A percentile compares a stretch with the other conserved stretches of the same genome.
Conservation (phyloP, 768 basidiomycete genomes). For the Rhizopogon vinicolor region DNA sequence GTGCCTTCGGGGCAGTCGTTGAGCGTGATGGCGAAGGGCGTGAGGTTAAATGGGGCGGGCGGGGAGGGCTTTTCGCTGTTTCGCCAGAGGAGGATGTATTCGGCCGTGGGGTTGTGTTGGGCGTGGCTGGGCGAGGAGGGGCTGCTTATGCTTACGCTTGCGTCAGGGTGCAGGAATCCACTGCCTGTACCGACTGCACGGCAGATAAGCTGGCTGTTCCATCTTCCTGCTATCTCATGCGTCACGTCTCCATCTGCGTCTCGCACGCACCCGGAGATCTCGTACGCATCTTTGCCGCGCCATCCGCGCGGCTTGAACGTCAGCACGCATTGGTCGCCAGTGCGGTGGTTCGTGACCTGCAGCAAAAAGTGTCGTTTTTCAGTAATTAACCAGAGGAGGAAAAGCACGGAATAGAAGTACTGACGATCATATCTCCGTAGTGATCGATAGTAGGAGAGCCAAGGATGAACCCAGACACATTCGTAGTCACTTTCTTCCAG, state of each 20-base stretch:
- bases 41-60: slow-evolving; percentile 85
- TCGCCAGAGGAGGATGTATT: slow-evolving; percentile 87
- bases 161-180: slow-evolving; percentile 70
- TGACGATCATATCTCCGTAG: slow-evolving; percentile 90
- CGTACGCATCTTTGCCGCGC: slow-evolving; percentile 87
- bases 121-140: slow-evolving; percentile 29
- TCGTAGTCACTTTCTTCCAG: slow-evolving; percentile 94
- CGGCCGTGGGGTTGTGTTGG: slow-evolving; percentile 37
- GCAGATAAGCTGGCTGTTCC: slow-evolving; percentile 93
- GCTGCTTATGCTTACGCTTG: slow-evolving; percentile 47
- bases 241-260: slow-evolving; percentile 59
- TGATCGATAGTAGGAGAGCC: slow-evolving; percentile 87
- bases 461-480: slow-evolving; percentile 88
- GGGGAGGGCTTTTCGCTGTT: slow-evolving; percentile 74
- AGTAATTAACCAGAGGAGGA: not conserved
- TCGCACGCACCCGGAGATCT: slow-evolving; percentile 83
- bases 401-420: slow-evolving; percentile 27
- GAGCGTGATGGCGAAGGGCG: slow-evolving; percentile 88
- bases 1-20: slow-evolving; percentile 79
- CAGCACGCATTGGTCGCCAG: slow-evolving; percentile 78
- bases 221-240: slow-evolving; percentile 91
- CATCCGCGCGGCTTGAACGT: slow-evolving; percentile 97
- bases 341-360: slow-evolving; percentile 85
- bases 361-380: slow-evolving; percentile 2
- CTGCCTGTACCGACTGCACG: slow-evolving; percentile 59